A percentile compares a stretch with the other conserved stretches of the same genome.
Evolutionary conservation across 345 rosid genomes (phyloP).

Genomic region (Arabidopsis arenosa): DNA sequence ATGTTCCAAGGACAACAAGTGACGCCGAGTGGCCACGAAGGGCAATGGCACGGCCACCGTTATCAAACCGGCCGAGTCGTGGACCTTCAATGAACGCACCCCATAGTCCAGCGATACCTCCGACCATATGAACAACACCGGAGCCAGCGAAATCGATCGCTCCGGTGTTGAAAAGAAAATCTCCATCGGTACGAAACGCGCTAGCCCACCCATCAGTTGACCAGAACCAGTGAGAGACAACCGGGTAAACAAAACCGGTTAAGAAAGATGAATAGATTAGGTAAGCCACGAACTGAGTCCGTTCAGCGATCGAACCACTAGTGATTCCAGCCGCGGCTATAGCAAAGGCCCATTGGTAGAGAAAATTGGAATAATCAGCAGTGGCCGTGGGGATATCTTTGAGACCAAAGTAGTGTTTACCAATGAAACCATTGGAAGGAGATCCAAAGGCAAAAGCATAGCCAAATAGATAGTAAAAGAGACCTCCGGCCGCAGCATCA

Average conservation of each 20-base stretch:
- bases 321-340: slow-evolving; percentile 61
- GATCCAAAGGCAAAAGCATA: slow-evolving; percentile 51
- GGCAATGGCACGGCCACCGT: slow-evolving; percentile 39
- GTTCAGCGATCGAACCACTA: slow-evolving; percentile 72
- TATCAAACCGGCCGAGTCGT: slow-evolving; percentile 43
- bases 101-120: slow-evolving; percentile 60
- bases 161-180: slow-evolving; percentile 48
- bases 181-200: slow-evolving; percentile 41
- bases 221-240: slow-evolving; percentile 58
- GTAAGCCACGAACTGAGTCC: slow-evolving; percentile 89
- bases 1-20: slow-evolving; percentile 46
- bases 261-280: slow-evolving; percentile 50
- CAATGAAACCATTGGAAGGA: slow-evolving; percentile 53
- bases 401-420: slow-evolving; percentile 46
- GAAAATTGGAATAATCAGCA: slow-evolving; percentile 41
- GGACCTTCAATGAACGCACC: slow-evolving; percentile 49
- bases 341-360: slow-evolving; percentile 57
- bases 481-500: slow-evolving; percentile 55
- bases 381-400: slow-evolving; percentile 36
- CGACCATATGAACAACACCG: slow-evolving; percentile 59
- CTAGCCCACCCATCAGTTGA: slow-evolving; percentile 55
- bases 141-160: slow-evolving; percentile 56
- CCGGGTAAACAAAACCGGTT: slow-evolving; percentile 55
- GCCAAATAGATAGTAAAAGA: slow-evolving; percentile 49
- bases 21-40: slow-evolving; percentile 47